Base-by-base conservation (phyloP, 2,329 filamentous ascomycete species). In the Exophiala sp. region DNA sequence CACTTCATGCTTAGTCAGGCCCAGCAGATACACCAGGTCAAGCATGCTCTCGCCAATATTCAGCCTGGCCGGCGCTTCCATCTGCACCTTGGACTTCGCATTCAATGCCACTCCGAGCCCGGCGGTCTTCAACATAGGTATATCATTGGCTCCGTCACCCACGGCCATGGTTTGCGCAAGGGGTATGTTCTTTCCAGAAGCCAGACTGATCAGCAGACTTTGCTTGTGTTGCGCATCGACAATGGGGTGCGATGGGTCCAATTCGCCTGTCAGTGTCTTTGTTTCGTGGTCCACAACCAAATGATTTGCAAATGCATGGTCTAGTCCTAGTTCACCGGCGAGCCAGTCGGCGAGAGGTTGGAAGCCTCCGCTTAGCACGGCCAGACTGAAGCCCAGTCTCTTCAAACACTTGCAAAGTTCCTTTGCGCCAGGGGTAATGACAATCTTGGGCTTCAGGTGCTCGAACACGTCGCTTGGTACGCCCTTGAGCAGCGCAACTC, bases 341-440 rank as follows among this genome's bases (percentile, higher is more conserved):
- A 97, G 81, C 89, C 91, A 97, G 53, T 84, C 80, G 0, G 94
- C 95, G 60, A 97, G 75, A 0, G 92, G 91, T 60, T 89, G 83
- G 72, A 99, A 99, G 0, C 94, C 94, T 41, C 94, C 94, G 33
- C 90, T 95, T 32, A 96, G 74, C 4, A 99, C 92, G 0, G 91
- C 94, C 1, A 91, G 90, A 73, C 89, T 92, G 71, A 88, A 87
- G 6, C 92, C 92, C 4, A 95, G 74, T 18, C 80, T 78, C 71
- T 88, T 91, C 47, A 99, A 75, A 0, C 85, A 87, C 56, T 72
- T 80, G 59, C 95, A 79, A 14, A 97, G 77, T 59, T 89, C 83
- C 14, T 78, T 80, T 1, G 90, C 91, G 5, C 94, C 94, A 9
- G 84, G 83, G 1, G 94, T 95, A 46, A 96, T 85, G 20, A 87